A percentile compares a stretch with the other conserved stretches of the same genome.
phyloP scores from a whole-genome alignment of 2,329 filamentous ascomycete genomes.

The Didymella pinodella region DNA sequence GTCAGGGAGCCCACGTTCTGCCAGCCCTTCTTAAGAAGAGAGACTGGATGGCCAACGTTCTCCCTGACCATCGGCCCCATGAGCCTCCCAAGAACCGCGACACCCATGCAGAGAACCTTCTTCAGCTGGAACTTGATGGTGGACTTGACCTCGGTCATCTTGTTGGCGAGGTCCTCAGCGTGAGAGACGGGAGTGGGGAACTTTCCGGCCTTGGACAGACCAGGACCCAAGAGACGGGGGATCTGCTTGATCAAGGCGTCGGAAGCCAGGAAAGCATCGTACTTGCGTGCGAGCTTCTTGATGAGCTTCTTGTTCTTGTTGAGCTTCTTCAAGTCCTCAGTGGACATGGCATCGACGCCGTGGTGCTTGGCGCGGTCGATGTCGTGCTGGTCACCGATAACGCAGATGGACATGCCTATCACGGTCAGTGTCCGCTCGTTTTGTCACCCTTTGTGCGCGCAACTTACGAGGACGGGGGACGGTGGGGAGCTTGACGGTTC shows the following conservation, averaged over 20 bases:
- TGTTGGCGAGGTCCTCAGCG: constrained; percentile 88
- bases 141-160: constrained; percentile 99
- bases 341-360: constrained; percentile 96
- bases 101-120: constrained; percentile 99
- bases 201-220: constrained; percentile 79
- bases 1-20: constrained; percentile 99
- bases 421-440: constrained; percentile 18
- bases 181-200: constrained; percentile 99
- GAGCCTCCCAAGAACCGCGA: too few relatives aligned
- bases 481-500: constrained; percentile 93
- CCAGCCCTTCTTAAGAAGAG: constrained; percentile 99
- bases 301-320: constrained; percentile 99
- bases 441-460: not conserved
- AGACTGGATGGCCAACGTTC: constrained; percentile 99
- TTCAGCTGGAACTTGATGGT: constrained; percentile 99
- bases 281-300: constrained; percentile 99
- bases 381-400: constrained; percentile 95
- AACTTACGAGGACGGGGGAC: constrained; percentile 73
- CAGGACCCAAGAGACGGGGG: constrained; percentile 92
- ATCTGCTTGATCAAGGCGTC: constrained; percentile 99
- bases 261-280: constrained; percentile 98
- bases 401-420: constrained; percentile 58
- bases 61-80: too few relatives aligned
- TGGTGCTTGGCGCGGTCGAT: constrained; percentile 99
- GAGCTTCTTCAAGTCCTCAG: constrained; percentile 99